Conservation (phyloP, 78 protist species). For the Dictyostelium firmibasis region DNA sequence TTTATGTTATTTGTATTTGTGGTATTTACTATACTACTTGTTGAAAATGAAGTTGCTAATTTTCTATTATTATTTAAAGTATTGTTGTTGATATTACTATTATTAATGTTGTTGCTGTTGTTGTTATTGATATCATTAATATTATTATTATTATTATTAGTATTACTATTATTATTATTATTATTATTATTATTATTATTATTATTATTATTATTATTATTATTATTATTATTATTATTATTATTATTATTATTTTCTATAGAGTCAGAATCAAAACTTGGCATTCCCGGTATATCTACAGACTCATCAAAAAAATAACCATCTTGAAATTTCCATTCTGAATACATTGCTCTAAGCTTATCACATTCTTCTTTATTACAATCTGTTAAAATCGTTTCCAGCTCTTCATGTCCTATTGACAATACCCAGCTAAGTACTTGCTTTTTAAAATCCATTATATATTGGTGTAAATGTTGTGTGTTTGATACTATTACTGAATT, state of each 20-base stretch:
- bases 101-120: too few species aligned
- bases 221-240: neutral
- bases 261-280: neutral
- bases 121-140: too few species aligned
- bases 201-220: neutral
- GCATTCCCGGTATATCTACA: conserved; percentile 29
- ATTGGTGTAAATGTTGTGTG: neutral
- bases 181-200: neutral
- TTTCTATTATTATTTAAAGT: neutral
- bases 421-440: conserved; percentile 39
- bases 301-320: conserved; percentile 63
- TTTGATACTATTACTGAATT: neutral
- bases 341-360: conserved; percentile 52
- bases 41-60: neutral
- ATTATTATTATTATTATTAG: too few species aligned
- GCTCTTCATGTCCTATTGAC: conserved; percentile 46
- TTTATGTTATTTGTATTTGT: neutral
- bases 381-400: conserved; percentile 49
- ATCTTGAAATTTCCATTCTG: conserved; percentile 43
- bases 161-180: too few species aligned
- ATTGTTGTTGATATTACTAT: neutral
- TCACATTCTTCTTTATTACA: conserved; percentile 70
- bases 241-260: neutral
- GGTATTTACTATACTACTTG: neutral
- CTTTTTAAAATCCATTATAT: conserved; percentile 31